Evolutionary conservation across 2,329 filamentous ascomycete genomes (phyloP), one percentile per base, ranked within the genome.

Genomic region (Aspergillus pseudoterreus): DNA sequence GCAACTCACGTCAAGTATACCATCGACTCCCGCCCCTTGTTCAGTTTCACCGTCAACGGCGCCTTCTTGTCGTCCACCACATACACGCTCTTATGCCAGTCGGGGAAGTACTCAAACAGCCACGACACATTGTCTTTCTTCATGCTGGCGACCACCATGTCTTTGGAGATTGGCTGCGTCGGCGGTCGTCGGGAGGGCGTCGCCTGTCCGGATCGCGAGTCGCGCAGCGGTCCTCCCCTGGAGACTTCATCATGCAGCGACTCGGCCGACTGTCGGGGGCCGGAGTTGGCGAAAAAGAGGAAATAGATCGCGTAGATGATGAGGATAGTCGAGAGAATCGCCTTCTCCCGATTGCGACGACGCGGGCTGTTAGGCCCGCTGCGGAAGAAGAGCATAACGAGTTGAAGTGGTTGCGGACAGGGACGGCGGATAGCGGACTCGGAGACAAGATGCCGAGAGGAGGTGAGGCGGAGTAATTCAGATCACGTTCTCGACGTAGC

Each of bases 21-120:
- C 71, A 73, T 74, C 5, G 70, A 71, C 55, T 75, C 72, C 46
- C 71, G 64, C 6, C 72, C 72, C 57, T 74, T 74, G 52, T 75
- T 75, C 41, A 60, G 57, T 3, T 75, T 69, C 12, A 83, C 78
- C 0, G 75, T 80, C 55, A 81, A 65, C 17, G 69, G 54, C 3
- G 78, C 77, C 4, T 55, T 56, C 30, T 73, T 67, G 57, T 81
- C 73, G 57, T 84, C 75, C 47, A 79, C 78, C 22, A 81, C 73
- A 62, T 83, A 83, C 52, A 82, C 72, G 52, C 73, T 80, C 62
- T 77, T 76, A 52, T 75, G 71, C 79, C 79, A 82, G 19, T 72
- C 69, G 1, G 71, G 66, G 32, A 74, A 67, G 52, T 67, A 56
- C 32, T 72, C 63, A 21, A 61, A 61, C 35, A 74, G 47, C 72